Base-by-base conservation (phyloP, 805 yeast genomes). In the Barnettozyma sp. region DNA sequence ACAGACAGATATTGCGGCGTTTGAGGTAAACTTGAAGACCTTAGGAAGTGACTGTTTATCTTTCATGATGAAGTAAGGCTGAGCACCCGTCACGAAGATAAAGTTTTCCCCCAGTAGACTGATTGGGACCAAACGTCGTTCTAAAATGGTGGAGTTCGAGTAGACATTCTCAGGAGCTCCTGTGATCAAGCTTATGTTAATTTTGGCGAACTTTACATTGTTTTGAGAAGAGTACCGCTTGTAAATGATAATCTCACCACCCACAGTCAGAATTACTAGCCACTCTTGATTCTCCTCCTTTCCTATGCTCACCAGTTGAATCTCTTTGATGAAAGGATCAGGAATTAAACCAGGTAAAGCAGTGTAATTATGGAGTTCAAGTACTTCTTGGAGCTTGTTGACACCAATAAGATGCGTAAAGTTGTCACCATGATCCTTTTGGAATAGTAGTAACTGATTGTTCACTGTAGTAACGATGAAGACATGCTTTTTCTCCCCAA, bases 161-260 rank as follows among this genome's bases (percentile, higher is more conserved):
- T 76, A 80, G 1, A 88, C 82, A 55, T 82, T 82, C 37, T 76
- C 81, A 2, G 92, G 90, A 1, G 90, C 92, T 37, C 94, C 94
- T 1, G 85, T 76, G 9, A 80, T 67, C 4, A 67, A 65, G 43
- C 46, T 68, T 59, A 48, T 33, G 19, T 47, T 62, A 52, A 45
- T 40, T 68, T 71, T 49, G 59, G 65, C 38, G 63, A 69, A 52
- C 69, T 73, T 33, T 50, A 43, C 33, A 51, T 56, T 43, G 55
- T 68, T 42, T 58, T 62, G 18, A 46, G 68, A 74, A 41, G 63
- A 62, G 42, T 59, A 74, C 23, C 78, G 60, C 46, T 75, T 76
- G 55, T 86, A 87, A 34, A 82, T 60, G 23, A 75, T 62, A 2
- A 86, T 62, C 54, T 85, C 92, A 47, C 94, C 94, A 35, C 94